Base-by-base conservation (phyloP, 345 rosid genomes). In the Lepidium africanum region DNA sequence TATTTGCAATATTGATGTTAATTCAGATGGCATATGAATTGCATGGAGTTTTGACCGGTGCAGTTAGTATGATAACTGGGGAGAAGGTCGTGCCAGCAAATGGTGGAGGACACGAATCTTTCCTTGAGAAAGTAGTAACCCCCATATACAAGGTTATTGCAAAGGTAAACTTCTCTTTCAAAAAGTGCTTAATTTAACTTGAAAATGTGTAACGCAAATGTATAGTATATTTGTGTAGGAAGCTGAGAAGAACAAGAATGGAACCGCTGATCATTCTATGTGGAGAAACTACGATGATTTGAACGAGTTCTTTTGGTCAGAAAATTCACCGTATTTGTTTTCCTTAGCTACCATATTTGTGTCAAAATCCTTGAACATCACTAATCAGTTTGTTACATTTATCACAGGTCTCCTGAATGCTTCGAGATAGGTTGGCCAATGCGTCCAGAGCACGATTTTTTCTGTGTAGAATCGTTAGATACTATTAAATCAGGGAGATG, bases 241-340 rank as follows among this genome's bases (percentile, higher is more conserved):
- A 82, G 90, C 92, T 77, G 62, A 77, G 67, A 88, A 87, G 79
- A 86, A 59, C 82, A 85, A 88, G 80, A 81, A 81, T 43, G 98
- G 96, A 56, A 83, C 92, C 9, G 88, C 96, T 61, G 89, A 87
- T 70, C 87, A 93, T 77, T 88, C 90, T 47, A 82, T 85, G 60
- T 93, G 98, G 98, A 85, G 98, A 82, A 93, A 93, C 84, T 93
- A 90, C n/a, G 98, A 93, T 78, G 98, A 93, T 72, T 80, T 90
- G 62, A 93, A 90, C 37, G 98, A 93, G 80, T 93, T 66, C 77
- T 93, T 93, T 84, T 93, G 97, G 98, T 88, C 25, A 71, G 88
- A 36, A 61, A 49, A 62, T 36, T 74, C 55, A 74, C 32, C 41
- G 47, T 19, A n/a, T 19, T 53, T 60, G 17, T 17, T 35, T 30